Conservation (phyloP, 495 filamentous ascomycete genomes). For the Penicillium manginii region DNA sequence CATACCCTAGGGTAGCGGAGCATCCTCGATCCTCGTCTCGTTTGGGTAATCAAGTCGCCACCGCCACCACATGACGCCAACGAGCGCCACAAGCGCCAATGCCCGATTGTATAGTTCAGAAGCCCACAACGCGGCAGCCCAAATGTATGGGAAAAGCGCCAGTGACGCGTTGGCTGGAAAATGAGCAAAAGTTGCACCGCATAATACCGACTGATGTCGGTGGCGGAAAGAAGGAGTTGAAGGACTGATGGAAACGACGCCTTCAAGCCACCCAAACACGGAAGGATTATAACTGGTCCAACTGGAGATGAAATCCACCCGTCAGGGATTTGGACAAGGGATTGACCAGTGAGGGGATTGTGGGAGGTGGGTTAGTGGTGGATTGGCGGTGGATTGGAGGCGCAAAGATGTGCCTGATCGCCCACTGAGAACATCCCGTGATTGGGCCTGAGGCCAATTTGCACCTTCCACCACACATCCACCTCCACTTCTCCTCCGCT, state of each 20-base stretch:
- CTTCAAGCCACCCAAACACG: background rate
- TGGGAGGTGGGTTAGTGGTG: background rate
- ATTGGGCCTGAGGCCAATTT: background rate
- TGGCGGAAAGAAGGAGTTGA: background rate
- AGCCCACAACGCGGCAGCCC: background rate
- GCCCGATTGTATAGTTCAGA: background rate
- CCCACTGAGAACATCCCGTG: background rate
- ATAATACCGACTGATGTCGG: background rate
- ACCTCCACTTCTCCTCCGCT: background rate
- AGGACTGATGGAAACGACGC: background rate
- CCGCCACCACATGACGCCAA: constrained; percentile 15
- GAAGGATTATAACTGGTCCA: background rate
- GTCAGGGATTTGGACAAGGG: too few relatives aligned
- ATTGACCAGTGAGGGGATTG: background rate
- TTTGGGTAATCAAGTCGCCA: constrained; percentile 13
- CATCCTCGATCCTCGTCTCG: background rate
- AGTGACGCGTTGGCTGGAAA: constrained; percentile 16
- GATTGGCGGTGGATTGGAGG: background rate
- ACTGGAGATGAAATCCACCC: background rate
- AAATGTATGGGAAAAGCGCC: background rate
- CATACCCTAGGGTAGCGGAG: background rate
- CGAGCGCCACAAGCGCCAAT: constrained; percentile 5
- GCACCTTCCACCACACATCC: background rate
- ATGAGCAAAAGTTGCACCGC: background rate
- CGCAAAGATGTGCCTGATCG: background rate